Base-by-base conservation (phyloP, 768 basidiomycete species). In the Candolleomyces eurysporus region DNA sequence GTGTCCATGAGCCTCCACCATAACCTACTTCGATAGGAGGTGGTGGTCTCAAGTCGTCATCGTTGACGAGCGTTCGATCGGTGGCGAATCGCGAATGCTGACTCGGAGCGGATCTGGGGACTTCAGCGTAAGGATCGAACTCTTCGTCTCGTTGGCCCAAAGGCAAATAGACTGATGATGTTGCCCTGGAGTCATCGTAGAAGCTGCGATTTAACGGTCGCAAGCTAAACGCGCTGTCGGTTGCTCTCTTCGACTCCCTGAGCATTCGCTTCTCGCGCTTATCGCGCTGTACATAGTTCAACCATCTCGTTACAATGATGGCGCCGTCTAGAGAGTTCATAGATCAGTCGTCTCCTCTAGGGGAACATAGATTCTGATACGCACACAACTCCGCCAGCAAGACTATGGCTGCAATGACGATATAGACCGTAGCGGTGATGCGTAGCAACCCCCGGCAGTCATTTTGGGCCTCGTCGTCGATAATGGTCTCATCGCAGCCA, bases 381-480 rank as follows among this genome's bases (percentile, higher is more conserved):
- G 77, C 87, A 88, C 88, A 89, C 19, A 86, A 61, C 67, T 88
- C 86, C 46, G 83, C 67, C 26, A 83, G 51, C 43, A 89, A 68
- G 21, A 88, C 71, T 31, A 75, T 46, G 3, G 71, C 66, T 0
- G 82, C 79, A 40, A 85, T 68, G 30, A 68, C 79, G 55, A 80
- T 73, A 64, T 82, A 84, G 11, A 85, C 71, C 42, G 78, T 78
- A 45, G 75, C 75, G 0, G 82, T 73, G 52, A 83, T 63, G 53
- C 69, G 71, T 19, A 82, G 68, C 36, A 87, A 64, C 14, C 70
- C 68, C 9, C 66, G 66, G 65, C 87, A 89, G 64, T 82, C 79
- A 4, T 67, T 64, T 66, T 83, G 75, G 5, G 75, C 68, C 48
- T 76, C 70, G 3, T 76, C 65, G 65, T 81, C 71, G 46, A 70